Base-by-base conservation (phyloP, 2,329 filamentous ascomycete species). In the Ophiocordyceps robertsii region DNA sequence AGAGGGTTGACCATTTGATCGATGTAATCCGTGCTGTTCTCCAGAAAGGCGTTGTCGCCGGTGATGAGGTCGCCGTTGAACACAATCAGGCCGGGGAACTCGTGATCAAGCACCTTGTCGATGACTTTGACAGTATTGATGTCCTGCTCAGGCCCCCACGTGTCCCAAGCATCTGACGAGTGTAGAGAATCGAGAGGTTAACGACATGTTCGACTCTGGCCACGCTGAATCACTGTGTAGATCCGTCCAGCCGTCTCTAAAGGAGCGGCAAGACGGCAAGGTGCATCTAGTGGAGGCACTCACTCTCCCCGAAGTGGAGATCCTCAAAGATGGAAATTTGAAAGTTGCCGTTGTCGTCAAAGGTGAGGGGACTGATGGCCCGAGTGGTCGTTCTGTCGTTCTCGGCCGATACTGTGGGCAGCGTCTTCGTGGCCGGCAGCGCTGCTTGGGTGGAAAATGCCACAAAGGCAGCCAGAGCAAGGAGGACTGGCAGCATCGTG, bases 31-130 rank as follows among this genome's bases (percentile, higher is more conserved):
- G 73, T 77, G 43, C 54, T 56, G 51, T 82, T 82, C 4, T 70
- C 59, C 4, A 65, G 44, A 46, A 64, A 73, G 0, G 69, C 70
- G 44, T 78, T 76, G 45, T 85, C 80, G 33, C 82, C 80, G 0
- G 80, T 82, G 43, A 84, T 78, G 4, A 86, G 64, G 50, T 86
- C 82, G 13, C 82, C 82, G 43, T 84, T 86, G 27, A 86, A 58
- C 0, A 86, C 73, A 0, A 82, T 79, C 0, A 86, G 65, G 33
- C 76, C 65, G 0, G 75, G 70, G 0, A 55, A 51, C 44, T 84
- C 80, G 1, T 56, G 58, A 31, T 75, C 65, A 2, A 86, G 67
- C 6, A 85, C 62, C 1, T 63, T 60, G 40, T 68, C 66, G 51
- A 85, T 74, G 0, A 83, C 75, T 5, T 59, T 49, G 4, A 72